These are phyloP conservation scores for Aristolochia contorta DNA, from an alignment of 164 flowering plant species.

Conservation along the genomic window DNA sequence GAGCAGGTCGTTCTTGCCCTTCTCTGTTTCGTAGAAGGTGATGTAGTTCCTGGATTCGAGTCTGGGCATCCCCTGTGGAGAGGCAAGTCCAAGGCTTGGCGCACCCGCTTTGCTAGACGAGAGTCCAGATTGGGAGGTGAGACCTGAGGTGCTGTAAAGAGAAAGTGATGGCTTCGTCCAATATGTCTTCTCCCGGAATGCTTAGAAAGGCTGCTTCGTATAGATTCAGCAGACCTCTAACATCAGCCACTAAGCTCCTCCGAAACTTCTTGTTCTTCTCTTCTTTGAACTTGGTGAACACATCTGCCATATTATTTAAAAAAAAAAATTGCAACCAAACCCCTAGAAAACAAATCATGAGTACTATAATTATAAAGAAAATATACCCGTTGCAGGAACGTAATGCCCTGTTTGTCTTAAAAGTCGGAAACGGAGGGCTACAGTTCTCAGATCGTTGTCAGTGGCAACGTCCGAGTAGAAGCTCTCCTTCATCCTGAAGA, in stretches of 20 bases:
- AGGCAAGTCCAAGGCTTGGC: not conserved
- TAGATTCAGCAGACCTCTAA: constrained; percentile 17
- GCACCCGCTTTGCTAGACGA: not conserved
- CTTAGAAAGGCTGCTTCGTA: constrained; percentile 28
- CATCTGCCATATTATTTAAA: constrained; percentile 11
- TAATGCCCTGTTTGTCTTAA: not conserved
- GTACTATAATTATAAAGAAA: too few relatives aligned
- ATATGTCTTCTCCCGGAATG: constrained; percentile 32
- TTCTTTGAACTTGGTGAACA: constrained; percentile 23
- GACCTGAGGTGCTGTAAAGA: not conserved
- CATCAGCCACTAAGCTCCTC: constrained; percentile 7
- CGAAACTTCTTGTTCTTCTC: constrained; percentile 16
- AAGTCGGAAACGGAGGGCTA: not conserved
- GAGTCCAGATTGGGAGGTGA: not conserved
- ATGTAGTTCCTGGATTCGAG: not conserved
- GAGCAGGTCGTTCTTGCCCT: not conserved
- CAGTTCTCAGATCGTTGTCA: not conserved
- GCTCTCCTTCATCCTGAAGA: not conserved
- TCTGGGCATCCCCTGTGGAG: not conserved
- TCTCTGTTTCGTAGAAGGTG: not conserved
- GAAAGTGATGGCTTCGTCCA: constrained; percentile 32
- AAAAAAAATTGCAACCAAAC: not conserved
- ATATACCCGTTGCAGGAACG: not conserved
- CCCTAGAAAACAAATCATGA: not conserved
- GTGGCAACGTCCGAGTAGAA: not conserved